Conservation (phyloP, 768 basidiomycete genomes). For the Mycena vitilis region DNA sequence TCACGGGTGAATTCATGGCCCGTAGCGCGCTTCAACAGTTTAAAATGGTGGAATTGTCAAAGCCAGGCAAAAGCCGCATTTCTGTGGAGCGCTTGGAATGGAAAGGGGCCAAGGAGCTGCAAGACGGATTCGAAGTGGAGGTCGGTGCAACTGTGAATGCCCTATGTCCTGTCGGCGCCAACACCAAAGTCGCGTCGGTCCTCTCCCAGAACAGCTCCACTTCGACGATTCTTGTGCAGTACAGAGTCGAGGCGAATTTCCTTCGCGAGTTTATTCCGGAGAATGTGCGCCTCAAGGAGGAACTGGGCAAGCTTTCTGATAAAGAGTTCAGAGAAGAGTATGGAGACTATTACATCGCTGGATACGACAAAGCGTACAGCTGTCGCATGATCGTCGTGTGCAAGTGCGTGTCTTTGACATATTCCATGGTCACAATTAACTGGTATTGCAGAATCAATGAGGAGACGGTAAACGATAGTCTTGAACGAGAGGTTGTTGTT, state of each 20-base stretch:
- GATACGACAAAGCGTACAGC: conserved; percentile 30
- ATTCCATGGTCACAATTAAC: background rate
- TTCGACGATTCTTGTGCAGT: conserved; percentile 36
- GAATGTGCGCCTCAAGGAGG: conserved; percentile 27
- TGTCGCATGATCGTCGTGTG: conserved; percentile 39
- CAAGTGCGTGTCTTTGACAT: conserved; percentile 28
- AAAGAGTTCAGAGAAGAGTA: conserved; percentile 32
- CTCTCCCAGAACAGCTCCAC: conserved; percentile 30
- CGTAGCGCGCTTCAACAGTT: conserved; percentile 26
- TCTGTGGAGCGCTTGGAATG: conserved; percentile 34
- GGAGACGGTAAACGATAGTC: conserved; percentile 27
- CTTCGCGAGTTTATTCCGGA: conserved; percentile 28
- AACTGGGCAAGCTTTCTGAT: conserved; percentile 30
- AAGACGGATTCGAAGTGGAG: conserved; percentile 35
- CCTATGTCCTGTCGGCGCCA: conserved; percentile 25
- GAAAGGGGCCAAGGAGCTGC: conserved; percentile 29
- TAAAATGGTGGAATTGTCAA: conserved; percentile 13
- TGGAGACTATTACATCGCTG: conserved; percentile 39
- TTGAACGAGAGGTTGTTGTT: conserved; percentile 21
- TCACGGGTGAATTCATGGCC: conserved; percentile 37
- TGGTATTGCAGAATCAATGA: conserved; percentile 27
- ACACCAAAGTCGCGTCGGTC: conserved; percentile 32
- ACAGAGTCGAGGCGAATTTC: conserved; percentile 32
- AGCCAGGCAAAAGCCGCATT: conserved; percentile 25
- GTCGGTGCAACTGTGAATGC: conserved; percentile 37